These are phyloP conservation scores for Carex parvula DNA, from an alignment of 176 grass and related monocot species.

Conservation along the genomic window DNA sequence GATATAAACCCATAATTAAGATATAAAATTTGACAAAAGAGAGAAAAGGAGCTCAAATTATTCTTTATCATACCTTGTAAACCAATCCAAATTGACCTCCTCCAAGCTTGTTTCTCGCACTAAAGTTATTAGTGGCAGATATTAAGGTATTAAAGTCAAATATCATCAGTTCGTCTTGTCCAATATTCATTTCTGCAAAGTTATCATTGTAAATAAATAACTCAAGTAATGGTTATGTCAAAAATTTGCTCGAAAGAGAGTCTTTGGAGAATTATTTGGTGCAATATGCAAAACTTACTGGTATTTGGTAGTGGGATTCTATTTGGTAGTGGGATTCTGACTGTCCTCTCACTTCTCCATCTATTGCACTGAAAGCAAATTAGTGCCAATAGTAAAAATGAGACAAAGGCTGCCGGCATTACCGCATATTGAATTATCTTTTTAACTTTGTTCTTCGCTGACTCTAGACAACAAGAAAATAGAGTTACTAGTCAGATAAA, in stretches of 20 bases:
- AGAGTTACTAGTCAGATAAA: neutral
- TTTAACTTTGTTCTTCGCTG: neutral
- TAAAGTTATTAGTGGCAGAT: constrained; percentile 19
- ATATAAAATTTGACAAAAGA: neutral
- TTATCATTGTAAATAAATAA: neutral
- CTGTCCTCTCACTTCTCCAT: constrained; percentile 2
- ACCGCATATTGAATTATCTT: constrained; percentile 1
- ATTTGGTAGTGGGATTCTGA: neutral
- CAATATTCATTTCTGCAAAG: neutral
- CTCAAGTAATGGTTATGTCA: neutral
- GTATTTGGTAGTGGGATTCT: neutral
- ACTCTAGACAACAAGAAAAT: neutral
- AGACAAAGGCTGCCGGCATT: constrained; percentile 16
- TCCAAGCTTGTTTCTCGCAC: constrained; percentile 10
- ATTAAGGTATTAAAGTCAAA: constrained; percentile 4
- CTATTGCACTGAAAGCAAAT: neutral
- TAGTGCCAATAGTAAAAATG: neutral
- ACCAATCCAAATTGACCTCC: constrained; percentile 25
- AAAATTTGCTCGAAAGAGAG: neutral
- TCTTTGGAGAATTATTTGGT: neutral
- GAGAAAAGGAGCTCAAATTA: neutral
- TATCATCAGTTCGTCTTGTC: constrained; percentile 3
- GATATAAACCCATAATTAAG: neutral
- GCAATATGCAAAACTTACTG: constrained; percentile 11
- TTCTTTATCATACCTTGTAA: constrained; percentile 21